Conservation (phyloP, 306 rosid genomes). For the Quercus ilex region DNA sequence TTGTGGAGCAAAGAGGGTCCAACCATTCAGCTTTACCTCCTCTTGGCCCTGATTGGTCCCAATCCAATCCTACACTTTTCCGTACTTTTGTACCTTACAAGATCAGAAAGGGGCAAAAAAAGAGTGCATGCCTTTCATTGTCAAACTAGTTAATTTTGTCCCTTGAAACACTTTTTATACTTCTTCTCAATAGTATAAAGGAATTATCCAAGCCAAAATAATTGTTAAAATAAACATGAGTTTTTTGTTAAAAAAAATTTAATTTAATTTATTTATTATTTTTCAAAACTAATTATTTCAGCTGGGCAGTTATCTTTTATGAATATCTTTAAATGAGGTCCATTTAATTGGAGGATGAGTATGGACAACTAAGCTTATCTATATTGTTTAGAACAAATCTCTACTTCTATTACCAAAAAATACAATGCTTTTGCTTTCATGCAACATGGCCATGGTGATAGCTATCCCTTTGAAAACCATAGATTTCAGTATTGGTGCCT, state of each 20-base stretch:
- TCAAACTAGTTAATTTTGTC: too few relatives aligned
- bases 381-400: slow-evolving; percentile 7
- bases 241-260: too few relatives aligned
- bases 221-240: not conserved
- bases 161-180: not conserved
- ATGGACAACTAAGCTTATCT: slow-evolving; percentile 33
- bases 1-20: too few relatives aligned
- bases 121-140: too few relatives aligned
- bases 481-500: not conserved
- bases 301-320: not conserved
- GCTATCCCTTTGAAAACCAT: slow-evolving; percentile 1
- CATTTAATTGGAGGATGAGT: slow-evolving; percentile 15
- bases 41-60: too few relatives aligned
- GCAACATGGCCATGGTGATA: not conserved
- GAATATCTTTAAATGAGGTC: not conserved
- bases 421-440: slow-evolving; percentile 15
- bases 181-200: not conserved
- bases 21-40: too few relatives aligned
- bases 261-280: not conserved
- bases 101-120: too few relatives aligned
- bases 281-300: not conserved
- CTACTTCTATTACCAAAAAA: slow-evolving; percentile 3
- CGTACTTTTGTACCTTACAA: too few relatives aligned
- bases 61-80: too few relatives aligned
- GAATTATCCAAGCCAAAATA: not conserved